A percentile compares a stretch with the other conserved stretches of the same genome.
phyloP scores from a whole-genome alignment of 2,329 filamentous ascomycete genomes.

The Pestalotiopsis sp. region DNA sequence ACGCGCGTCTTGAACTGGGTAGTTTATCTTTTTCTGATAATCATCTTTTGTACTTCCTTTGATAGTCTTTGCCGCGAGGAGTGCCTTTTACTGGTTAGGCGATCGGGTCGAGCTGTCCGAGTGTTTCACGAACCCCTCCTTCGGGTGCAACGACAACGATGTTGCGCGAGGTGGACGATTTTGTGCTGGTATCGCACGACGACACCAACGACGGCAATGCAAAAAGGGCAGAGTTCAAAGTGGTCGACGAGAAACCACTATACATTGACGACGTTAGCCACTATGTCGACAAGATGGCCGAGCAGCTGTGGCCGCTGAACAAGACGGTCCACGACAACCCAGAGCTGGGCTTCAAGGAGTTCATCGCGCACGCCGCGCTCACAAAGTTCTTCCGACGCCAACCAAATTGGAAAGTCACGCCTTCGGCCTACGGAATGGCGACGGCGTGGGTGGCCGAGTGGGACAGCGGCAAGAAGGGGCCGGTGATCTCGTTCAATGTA shows the following conservation, averaged over 20 bases:
- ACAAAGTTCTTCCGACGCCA: conserved; percentile 48
- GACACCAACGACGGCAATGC: conserved; percentile 25
- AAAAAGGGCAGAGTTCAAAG: background rate
- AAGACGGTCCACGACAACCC: conserved; percentile 55
- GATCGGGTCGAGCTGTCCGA: background rate
- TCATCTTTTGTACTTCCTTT: background rate
- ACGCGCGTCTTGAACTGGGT: background rate
- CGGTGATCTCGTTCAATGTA: conserved; percentile 48
- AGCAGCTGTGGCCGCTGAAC: conserved; percentile 46
- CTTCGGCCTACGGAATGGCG: conserved; percentile 51
- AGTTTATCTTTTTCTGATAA: background rate
- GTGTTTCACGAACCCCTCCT: background rate
- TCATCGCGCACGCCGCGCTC: conserved; percentile 51
- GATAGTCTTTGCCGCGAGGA: background rate
- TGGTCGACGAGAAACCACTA: conserved; percentile 17
- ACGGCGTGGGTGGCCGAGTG: conserved; percentile 57
- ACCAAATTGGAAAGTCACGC: conserved; percentile 52
- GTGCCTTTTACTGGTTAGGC: background rate
- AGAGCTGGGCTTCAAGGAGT: conserved; percentile 50
- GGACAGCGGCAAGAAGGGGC: conserved; percentile 47
- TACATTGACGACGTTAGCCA: conserved; percentile 39
- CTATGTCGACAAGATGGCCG: conserved; percentile 40
- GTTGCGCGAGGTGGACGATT: conserved; percentile 27
- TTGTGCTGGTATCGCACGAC: conserved; percentile 28
- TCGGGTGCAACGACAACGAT: conserved; percentile 16